A percentile compares a stretch with the other conserved stretches of the same genome.
These are phyloP conservation scores for Paramecium sonneborni DNA, from an alignment of 73 alveolate genomes.

Conservation along the genomic window DNA sequence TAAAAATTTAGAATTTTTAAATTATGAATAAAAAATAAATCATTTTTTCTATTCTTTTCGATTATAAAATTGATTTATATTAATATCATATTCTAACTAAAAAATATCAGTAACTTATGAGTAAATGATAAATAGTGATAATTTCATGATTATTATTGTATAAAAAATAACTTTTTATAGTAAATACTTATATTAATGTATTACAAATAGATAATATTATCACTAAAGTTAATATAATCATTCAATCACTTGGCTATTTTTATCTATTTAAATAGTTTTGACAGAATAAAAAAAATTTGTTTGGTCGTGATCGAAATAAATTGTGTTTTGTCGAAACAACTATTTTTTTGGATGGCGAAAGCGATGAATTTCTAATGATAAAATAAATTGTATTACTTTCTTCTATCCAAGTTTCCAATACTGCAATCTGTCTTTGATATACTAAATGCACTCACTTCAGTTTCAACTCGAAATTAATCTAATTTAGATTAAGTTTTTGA, in stretches of 20 bases:
- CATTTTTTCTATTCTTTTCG: no score
- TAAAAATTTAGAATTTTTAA: no score
- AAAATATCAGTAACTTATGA: no score
- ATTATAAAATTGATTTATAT: no score
- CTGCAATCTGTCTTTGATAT: neutral
- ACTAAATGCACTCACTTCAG: neutral
- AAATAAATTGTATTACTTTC: neutral
- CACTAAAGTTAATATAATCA: neutral
- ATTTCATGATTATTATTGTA: no score
- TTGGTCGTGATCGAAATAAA: slow-evolving; percentile 12
- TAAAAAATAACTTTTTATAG: no score
- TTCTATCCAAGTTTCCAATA: neutral
- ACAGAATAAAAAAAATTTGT: neutral
- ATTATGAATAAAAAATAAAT: no score
- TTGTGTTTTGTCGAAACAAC: neutral
- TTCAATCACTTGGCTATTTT: neutral
- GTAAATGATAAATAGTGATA: no score
- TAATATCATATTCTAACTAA: no score
- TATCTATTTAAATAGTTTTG: neutral
- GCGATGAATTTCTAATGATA: neutral
- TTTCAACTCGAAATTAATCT: neutral
- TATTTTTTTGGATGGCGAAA: neutral
- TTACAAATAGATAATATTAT: neutral
- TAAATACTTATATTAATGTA: no score
- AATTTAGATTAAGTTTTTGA: neutral